These are phyloP conservation scores for Zygoascus sp. DNA, from an alignment of 1,139 yeast species.

Conservation along the genomic window DNA sequence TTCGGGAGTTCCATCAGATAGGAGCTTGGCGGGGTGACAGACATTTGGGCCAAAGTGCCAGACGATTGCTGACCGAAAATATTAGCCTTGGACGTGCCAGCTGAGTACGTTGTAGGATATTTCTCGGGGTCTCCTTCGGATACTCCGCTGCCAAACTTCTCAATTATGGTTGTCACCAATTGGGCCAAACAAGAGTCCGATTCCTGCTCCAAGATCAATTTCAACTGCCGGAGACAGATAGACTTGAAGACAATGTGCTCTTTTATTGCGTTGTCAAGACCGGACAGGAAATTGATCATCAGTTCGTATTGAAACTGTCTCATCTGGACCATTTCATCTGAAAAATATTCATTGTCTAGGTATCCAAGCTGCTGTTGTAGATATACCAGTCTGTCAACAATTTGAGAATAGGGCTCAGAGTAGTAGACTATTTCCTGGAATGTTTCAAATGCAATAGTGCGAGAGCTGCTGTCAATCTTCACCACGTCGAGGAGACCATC, in stretches of 20 bases:
- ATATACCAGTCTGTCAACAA: background rate
- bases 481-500: constrained; percentile 23
- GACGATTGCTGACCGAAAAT: background rate
- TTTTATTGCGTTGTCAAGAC: background rate
- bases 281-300: background rate
- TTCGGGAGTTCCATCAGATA: background rate
- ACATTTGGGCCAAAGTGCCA: background rate
- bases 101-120: background rate
- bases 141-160: background rate
- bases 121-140: background rate
- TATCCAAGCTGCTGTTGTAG: background rate
- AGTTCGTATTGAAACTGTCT: constrained; percentile 5
- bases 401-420: background rate
- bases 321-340: background rate
- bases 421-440: background rate
- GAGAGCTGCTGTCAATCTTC: background rate
- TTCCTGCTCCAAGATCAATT: constrained; percentile 1
- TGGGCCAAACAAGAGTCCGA: background rate
- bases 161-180: background rate
- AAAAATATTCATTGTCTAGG: background rate
- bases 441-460: background rate
- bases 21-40: background rate
- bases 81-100: background rate
- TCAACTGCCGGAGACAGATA: background rate
- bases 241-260: background rate